These are phyloP conservation scores for Musa beccarii DNA, from an alignment of 176 grass and related monocot genomes.

Conservation along the genomic window DNA sequence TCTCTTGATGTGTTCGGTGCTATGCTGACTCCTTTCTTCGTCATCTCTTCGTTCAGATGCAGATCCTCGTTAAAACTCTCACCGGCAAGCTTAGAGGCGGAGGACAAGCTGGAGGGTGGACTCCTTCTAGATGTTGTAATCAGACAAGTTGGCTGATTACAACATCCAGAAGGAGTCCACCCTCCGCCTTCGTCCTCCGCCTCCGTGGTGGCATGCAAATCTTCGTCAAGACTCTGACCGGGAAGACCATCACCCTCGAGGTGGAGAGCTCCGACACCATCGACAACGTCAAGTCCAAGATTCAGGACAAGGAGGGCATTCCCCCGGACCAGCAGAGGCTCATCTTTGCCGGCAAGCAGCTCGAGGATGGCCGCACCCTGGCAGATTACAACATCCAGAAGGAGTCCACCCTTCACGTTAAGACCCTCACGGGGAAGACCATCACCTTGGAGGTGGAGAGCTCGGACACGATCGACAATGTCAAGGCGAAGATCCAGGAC, in stretches of 20 bases:
- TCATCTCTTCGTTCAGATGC: not conserved
- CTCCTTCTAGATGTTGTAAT: too few species aligned
- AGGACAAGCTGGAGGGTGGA: too few species aligned
- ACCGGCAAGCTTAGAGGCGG: too few species aligned
- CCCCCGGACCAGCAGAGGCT: not conserved
- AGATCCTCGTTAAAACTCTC: not conserved
- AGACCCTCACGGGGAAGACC: conserved; percentile 68
- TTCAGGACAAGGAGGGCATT: not conserved
- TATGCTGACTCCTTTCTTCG: too few species aligned
- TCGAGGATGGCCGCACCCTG: not conserved
- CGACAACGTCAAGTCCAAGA: not conserved
- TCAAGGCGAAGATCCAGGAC: conserved; percentile 77
- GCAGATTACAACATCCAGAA: not conserved
- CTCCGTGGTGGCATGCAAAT: too few species aligned
- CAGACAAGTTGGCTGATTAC: not conserved
- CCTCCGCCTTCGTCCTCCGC: too few species aligned
- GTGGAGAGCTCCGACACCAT: not conserved
- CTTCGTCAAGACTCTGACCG: not conserved
- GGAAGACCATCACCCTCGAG: not conserved
- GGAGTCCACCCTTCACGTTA: conserved; percentile 13
- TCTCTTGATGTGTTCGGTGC: too few species aligned
- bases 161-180: conserved; percentile 13
- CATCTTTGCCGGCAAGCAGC: not conserved
- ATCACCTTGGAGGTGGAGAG: conserved; percentile 56
- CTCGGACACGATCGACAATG: conserved; percentile 50